phyloP scores from a whole-genome alignment of 306 rosid species.

The Rubus idaeus region DNA sequence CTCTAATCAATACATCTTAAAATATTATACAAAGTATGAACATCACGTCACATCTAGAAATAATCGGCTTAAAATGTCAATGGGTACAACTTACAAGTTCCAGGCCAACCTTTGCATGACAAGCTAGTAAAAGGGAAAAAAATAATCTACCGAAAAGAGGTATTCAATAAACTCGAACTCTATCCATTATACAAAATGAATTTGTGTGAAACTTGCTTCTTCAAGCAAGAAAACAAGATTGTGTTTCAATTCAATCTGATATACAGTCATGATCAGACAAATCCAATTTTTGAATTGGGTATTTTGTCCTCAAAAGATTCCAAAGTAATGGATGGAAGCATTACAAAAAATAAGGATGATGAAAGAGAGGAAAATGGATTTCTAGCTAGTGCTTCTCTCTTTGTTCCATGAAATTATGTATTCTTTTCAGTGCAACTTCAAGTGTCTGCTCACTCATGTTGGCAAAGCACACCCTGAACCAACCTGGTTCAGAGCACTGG shows the following conservation, averaged over 20 bases:
- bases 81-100: too few relatives aligned
- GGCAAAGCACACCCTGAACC: conserved; percentile 89
- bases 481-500: conserved; percentile 72
- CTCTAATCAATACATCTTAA: too few relatives aligned
- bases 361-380: not conserved
- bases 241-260: conserved; percentile 26
- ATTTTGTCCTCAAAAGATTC: conserved; percentile 31
- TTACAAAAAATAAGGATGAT: conserved; percentile 27
- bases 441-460: conserved; percentile 62
- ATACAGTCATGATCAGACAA: not conserved
- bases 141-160: too few relatives aligned
- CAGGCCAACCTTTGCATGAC: too few relatives aligned
- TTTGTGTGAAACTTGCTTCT: conserved; percentile 53
- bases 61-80: too few relatives aligned
- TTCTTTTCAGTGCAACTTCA: conserved; percentile 51
- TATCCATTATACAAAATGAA: not conserved
- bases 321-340: conserved; percentile 47
- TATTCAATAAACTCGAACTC: too few relatives aligned
- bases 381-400: conserved; percentile 5
- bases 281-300: conserved; percentile 15
- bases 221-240: conserved; percentile 70
- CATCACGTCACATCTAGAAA: too few relatives aligned
- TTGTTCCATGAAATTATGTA: conserved; percentile 42
- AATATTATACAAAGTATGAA: too few relatives aligned
- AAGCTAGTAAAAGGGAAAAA: too few relatives aligned